Evolutionary conservation across 306 rosid genomes (phyloP).

Genomic region (Castanospermum australe): DNA sequence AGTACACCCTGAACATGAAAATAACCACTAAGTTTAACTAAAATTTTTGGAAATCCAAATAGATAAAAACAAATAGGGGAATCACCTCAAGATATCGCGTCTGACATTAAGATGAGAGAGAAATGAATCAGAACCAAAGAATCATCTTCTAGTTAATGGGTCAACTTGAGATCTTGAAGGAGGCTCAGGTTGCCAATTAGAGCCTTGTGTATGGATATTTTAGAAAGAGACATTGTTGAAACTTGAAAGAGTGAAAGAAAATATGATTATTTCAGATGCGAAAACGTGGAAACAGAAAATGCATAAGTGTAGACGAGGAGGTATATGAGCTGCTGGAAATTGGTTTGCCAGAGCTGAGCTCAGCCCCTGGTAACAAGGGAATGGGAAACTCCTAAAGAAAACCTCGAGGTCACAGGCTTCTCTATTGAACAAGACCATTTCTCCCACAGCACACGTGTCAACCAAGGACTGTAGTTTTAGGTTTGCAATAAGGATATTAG

Average conservation of each 20-base stretch:
- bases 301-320: background rate
- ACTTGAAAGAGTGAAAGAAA: background rate
- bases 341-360: background rate
- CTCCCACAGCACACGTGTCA: no score
- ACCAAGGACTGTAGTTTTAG: no score
- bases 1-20: background rate
- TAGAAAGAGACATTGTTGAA: background rate
- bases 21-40: background rate
- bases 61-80: background rate
- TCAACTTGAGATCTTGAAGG: slow-evolving; percentile 10
- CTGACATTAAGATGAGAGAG: background rate
- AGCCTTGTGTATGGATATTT: background rate
- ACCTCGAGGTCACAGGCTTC: background rate
- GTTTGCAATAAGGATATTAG: no score
- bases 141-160: background rate
- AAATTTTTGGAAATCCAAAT: background rate
- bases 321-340: background rate
- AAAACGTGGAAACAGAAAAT: background rate
- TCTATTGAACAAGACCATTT: no score
- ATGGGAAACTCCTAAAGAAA: background rate
- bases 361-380: background rate
- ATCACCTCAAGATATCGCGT: background rate
- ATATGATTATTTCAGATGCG: background rate
- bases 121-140: background rate
- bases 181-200: background rate